These are phyloP conservation scores for Phialophora expanda DNA, from an alignment of 2,329 filamentous ascomycete species.

Conservation along the genomic window DNA sequence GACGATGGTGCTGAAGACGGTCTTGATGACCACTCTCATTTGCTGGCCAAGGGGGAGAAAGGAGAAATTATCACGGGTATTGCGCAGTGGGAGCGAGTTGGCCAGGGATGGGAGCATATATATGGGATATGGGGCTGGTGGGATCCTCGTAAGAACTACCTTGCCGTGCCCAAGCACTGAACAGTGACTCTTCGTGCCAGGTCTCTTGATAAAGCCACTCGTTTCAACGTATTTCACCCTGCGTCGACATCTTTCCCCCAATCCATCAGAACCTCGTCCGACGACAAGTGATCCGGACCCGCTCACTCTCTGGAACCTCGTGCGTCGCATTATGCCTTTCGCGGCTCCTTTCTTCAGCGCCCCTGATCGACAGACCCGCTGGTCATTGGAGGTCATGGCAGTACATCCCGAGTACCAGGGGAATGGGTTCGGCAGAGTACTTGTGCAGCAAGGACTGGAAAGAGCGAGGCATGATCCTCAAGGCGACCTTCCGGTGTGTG, in stretches of 20 bases:
- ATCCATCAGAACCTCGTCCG: constrained; percentile 33
- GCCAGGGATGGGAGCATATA: constrained; percentile 26
- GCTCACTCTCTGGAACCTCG: constrained; percentile 25
- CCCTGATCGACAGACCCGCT: constrained; percentile 26
- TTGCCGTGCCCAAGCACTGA: not conserved
- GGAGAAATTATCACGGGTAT: constrained; percentile 26
- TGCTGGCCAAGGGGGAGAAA: constrained; percentile 3
- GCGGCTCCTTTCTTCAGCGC: constrained; percentile 15
- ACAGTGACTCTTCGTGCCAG: constrained; percentile 14
- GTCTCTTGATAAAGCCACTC: constrained; percentile 22
- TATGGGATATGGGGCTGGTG: constrained; percentile 24
- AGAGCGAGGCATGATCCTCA: constrained; percentile 22
- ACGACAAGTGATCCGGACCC: constrained; percentile 42
- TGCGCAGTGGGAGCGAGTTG: constrained; percentile 25
- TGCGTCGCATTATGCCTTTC: constrained; percentile 20
- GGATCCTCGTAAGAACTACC: constrained; percentile 31
- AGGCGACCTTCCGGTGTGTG: constrained; percentile 23
- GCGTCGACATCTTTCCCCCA: constrained; percentile 13
- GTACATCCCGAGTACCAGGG: constrained; percentile 29
- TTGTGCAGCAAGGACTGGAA: constrained; percentile 20
- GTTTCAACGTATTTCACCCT: constrained; percentile 8
- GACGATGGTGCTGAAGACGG: not conserved
- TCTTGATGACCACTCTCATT: not conserved
- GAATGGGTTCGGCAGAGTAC: constrained; percentile 24
- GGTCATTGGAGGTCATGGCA: constrained; percentile 28